phyloP scores from a whole-genome alignment of 1,284 basidiomycete species.

The Coniferiporia sulphurascens region DNA sequence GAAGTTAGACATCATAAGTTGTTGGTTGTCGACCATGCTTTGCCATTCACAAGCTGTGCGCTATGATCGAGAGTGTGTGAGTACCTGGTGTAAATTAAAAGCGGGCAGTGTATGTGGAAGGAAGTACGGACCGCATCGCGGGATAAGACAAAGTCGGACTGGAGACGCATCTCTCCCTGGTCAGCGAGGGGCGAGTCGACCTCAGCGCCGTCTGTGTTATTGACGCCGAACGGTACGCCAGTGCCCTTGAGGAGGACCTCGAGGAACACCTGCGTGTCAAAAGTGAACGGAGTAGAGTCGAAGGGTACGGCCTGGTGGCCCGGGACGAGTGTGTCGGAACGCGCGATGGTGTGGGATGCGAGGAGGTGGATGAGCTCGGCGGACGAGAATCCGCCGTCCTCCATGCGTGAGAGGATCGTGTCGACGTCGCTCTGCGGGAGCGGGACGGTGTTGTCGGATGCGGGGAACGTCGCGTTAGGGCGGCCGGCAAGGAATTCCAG shows the following conservation, averaged over 20 bases:
- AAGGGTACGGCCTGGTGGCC: constrained; percentile 19
- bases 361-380: constrained; percentile 30
- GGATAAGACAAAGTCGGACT: constrained; percentile 21
- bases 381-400: constrained; percentile 25
- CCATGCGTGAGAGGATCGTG: constrained; percentile 26
- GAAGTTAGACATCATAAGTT: constrained; percentile 19
- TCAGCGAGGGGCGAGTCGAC: constrained; percentile 11
- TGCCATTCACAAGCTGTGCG: constrained; percentile 21
- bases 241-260: constrained; percentile 20
- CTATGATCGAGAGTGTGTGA: too few relatives aligned
- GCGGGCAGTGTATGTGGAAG: background rate
- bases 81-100: too few relatives aligned
- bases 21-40: constrained; percentile 5
- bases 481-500: constrained; percentile 25
- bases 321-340: constrained; percentile 20
- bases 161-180: constrained; percentile 21
- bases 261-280: constrained; percentile 22
- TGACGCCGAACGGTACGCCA: constrained; percentile 16
- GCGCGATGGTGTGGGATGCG: constrained; percentile 21
- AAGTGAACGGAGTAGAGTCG: constrained; percentile 22
- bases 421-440: constrained; percentile 27
- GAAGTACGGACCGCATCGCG: constrained; percentile 13
- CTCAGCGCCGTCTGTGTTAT: constrained; percentile 14
- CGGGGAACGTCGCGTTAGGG: constrained; percentile 23
- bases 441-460: constrained; percentile 25